phyloP scores from a whole-genome alignment of 1,139 yeast genomes.

The Yamadazyma diddensiae region DNA sequence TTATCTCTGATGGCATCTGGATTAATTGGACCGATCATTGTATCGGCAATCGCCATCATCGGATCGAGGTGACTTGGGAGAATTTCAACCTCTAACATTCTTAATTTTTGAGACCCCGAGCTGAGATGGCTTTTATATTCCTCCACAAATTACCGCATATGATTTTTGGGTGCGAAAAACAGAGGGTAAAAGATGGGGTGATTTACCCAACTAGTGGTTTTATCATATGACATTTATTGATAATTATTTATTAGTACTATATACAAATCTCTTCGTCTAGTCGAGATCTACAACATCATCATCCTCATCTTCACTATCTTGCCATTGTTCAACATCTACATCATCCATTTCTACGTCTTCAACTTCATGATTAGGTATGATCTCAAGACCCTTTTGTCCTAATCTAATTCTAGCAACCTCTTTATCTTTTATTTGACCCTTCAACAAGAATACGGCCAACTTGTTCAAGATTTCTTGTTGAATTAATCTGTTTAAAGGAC shows the following conservation, averaged over 20 bases:
- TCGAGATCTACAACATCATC: conserved; percentile 28
- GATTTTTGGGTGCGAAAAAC: conserved; percentile 2
- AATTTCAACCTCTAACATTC: conserved; percentile 9
- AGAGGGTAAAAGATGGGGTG: background rate
- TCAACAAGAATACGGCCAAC: conserved; percentile 82
- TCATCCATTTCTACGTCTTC: conserved; percentile 54
- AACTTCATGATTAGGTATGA: conserved; percentile 83
- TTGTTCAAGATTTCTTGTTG: conserved; percentile 84
- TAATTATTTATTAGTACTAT: background rate
- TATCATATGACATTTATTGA: background rate
- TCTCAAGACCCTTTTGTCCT: conserved; percentile 67
- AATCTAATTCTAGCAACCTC: conserved; percentile 71
- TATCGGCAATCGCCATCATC: conserved; percentile 31
- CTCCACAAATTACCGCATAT: conserved; percentile 1
- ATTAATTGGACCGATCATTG: conserved; percentile 31
- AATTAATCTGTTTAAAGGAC: conserved; percentile 93
- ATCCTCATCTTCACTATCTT: conserved; percentile 53
- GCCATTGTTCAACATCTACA: conserved; percentile 54
- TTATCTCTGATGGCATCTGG: conserved; percentile 28
- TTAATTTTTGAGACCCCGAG: background rate
- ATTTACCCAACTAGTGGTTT: too few relatives aligned
- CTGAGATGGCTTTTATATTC: conserved; percentile 1
- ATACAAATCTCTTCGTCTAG: conserved; percentile 1
- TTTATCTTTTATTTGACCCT: conserved; percentile 84
- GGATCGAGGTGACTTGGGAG: conserved; percentile 9